Base-by-base conservation (phyloP, 139 green algal genomes). In the Mesotaenium endlicherianum region DNA sequence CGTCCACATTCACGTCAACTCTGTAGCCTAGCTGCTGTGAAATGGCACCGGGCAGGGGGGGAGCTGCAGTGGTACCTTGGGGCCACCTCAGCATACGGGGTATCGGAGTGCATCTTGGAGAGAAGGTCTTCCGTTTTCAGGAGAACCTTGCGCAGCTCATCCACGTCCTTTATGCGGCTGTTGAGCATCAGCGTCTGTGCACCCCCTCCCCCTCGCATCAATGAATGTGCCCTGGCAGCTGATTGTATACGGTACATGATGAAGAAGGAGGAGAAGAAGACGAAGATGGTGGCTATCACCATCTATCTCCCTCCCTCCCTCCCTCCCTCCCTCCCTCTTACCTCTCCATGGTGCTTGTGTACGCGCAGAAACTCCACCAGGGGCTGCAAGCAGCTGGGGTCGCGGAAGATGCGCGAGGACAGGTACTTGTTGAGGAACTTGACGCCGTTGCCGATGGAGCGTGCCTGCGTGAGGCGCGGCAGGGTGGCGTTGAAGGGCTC, bases 401-500 rank as follows among this genome's bases (percentile, higher is more conserved):
- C 69, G 20, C 64, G 55, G 86, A 94, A 93, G 45, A 94, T 87
- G 71, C 83, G 90, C 53, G 78, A 80, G 30, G 71, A 86, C 2
- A 95, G 87, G 40, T 89, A 87, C 36, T 58, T 87, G 86, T 96
- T 96, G 47, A 96, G 88, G 91, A 95, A 96, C 8, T 74, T 69
- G 14, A 96, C 93, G 39, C 93, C 93, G 50, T 96, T 71, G 20
- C 93, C 93, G 83, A 96, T 95, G 60, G 71, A 89, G n/a, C 60
- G 74, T 26, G 91, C 75, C 75, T 77, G 81, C 34, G 74, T 86
- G 80, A 95, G 90, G 55, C 80, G 88, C 3, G 93, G 93, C 49
- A 93, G 89, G 53, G 88, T 64, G 2, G 47, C 14, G 50, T 89
- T 91, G 88, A 95, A 95, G 8, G 92, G 91, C 17, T 86, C 84